Percentiles rank a stretch among this genome's conserved stretches.
Conservation (phyloP, 768 basidiomycete genomes). For the Pisolithus marmoratus region DNA sequence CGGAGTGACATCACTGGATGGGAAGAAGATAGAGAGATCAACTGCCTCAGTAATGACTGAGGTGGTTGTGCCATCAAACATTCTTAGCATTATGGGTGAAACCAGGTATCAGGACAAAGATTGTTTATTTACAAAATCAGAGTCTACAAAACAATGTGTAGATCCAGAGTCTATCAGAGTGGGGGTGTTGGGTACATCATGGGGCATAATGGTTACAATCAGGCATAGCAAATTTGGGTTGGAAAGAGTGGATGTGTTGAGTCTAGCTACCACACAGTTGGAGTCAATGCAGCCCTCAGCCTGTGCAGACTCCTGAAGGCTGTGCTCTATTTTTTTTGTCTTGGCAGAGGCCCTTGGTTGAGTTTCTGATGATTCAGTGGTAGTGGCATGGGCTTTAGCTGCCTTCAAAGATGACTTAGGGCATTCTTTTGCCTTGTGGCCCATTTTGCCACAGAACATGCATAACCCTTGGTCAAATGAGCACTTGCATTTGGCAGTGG, state of each 20-base stretch:
- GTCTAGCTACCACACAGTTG: background rate
- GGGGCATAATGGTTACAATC: too few species aligned
- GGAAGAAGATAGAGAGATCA: background rate
- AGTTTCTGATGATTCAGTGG: background rate
- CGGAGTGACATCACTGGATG: background rate
- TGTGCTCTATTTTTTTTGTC: conserved; percentile 5
- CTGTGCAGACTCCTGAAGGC: background rate
- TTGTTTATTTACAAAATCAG: too few species aligned
- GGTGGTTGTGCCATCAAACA: too few species aligned
- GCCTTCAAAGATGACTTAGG: background rate
- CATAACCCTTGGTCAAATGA: background rate
- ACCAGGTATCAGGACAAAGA: too few species aligned
- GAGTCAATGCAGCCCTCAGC: background rate
- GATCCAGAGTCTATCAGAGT: too few species aligned
- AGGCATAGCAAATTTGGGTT: too few species aligned
- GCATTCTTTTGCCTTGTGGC: background rate
- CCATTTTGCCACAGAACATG: background rate
- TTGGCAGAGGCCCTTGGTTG: background rate
- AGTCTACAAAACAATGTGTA: too few species aligned
- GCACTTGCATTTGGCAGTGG: background rate
- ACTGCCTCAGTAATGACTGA: background rate
- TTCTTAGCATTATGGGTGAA: too few species aligned
- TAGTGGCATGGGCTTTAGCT: background rate
- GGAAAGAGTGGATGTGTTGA: background rate
- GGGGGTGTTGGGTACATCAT: too few species aligned